These are phyloP conservation scores for Tricholoma terreum DNA, from an alignment of 768 basidiomycete species.

Conservation along the genomic window DNA sequence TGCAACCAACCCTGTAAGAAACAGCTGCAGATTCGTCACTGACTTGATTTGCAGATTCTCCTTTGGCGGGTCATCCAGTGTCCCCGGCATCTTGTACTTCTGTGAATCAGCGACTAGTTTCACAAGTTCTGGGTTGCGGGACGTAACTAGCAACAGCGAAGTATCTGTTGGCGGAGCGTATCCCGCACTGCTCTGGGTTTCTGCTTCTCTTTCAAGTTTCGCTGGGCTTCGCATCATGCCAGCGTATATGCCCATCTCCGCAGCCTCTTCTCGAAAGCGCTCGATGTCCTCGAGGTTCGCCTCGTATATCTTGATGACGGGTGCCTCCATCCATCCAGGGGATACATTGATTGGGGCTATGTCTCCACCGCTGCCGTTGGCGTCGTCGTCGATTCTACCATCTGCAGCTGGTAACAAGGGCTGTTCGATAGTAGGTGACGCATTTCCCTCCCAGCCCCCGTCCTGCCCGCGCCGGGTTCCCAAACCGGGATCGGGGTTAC, in stretches of 20 bases:
- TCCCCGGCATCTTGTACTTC: conserved; percentile 20
- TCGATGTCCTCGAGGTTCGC: conserved; percentile 23
- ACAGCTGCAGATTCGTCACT: too few relatives aligned
- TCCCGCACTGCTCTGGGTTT: conserved; percentile 3
- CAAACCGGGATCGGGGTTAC: too few relatives aligned
- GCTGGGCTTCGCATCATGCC: conserved; percentile 18
- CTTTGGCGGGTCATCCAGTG: conserved; percentile 8
- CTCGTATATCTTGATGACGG: conserved; percentile 19
- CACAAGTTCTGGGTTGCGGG: conserved; percentile 25
- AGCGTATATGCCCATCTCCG: conserved; percentile 24
- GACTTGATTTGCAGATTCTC: neutral
- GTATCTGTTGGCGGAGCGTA: conserved; percentile 5
- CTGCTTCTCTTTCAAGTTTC: conserved; percentile 1
- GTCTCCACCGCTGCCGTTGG: conserved; percentile 5
- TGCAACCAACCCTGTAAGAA: too few relatives aligned
- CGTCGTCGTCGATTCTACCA: neutral
- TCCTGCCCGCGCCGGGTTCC: too few relatives aligned
- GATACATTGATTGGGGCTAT: neutral
- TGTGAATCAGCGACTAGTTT: conserved; percentile 22
- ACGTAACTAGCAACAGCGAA: conserved; percentile 34
- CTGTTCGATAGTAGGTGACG: too few relatives aligned
- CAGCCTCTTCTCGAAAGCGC: conserved; percentile 23
- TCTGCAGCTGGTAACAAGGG: too few relatives aligned
- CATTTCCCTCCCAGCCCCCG: too few relatives aligned
- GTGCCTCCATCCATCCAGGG: neutral